These are phyloP conservation scores for Solanum acaule DNA, from an alignment of 257 asterid species.

Conservation along the genomic window DNA sequence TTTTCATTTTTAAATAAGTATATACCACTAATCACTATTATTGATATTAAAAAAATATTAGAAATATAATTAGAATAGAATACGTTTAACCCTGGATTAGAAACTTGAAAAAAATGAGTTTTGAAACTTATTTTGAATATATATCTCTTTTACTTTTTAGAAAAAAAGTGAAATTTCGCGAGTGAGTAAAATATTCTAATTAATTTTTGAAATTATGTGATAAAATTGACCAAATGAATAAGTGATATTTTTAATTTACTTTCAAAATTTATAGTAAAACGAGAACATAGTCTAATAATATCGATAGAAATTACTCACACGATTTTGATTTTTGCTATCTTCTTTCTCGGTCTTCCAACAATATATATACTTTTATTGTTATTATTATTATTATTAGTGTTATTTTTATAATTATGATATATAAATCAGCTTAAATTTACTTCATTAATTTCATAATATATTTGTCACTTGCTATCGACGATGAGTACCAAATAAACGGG, in stretches of 20 bases:
- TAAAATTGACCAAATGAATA: background rate
- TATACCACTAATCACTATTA: background rate
- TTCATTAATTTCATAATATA: background rate
- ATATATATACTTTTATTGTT: background rate
- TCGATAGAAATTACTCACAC: background rate
- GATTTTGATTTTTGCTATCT: background rate
- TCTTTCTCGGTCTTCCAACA: background rate
- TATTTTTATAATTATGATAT: too few relatives aligned
- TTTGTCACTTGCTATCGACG: fast-evolving
- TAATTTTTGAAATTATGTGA: background rate
- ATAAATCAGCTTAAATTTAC: background rate
- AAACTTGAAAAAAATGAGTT: too few relatives aligned
- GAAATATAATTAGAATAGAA: background rate
- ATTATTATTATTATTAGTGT: too few relatives aligned
- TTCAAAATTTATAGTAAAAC: background rate
- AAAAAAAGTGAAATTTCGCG: too few relatives aligned
- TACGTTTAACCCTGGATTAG: background rate
- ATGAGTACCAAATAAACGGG: background rate
- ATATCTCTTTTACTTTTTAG: too few relatives aligned
- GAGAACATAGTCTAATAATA: background rate
- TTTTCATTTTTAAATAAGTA: background rate
- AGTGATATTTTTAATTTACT: background rate
- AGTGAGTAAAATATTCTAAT: background rate
- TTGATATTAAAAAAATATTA: background rate
- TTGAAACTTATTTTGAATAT: too few relatives aligned